Evolutionary conservation across 2,329 filamentous ascomycete genomes (phyloP).

Genomic region (Chalaropsis ovoidea): DNA sequence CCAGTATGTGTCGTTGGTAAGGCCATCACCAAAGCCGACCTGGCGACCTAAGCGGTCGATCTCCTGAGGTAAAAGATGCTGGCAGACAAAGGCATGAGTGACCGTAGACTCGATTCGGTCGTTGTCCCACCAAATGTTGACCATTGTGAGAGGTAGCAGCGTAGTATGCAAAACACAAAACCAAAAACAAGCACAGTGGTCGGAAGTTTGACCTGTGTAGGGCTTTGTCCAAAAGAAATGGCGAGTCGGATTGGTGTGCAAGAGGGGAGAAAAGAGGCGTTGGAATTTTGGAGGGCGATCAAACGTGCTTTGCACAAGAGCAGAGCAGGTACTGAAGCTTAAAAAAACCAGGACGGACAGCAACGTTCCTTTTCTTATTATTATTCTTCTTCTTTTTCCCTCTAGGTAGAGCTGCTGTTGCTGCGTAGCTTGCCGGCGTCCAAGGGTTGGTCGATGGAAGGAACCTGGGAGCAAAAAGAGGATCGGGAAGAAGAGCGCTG

Average conservation of each 20-base stretch:
- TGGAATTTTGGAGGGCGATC: background rate
- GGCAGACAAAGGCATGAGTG: slow-evolving; percentile 55
- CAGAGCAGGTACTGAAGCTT: background rate
- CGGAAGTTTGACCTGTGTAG: background rate
- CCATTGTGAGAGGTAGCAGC: slow-evolving; percentile 23
- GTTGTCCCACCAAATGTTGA: slow-evolving; percentile 58
- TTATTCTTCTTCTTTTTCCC: background rate
- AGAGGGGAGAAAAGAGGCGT: background rate
- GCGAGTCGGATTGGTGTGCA: background rate
- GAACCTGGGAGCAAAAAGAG: slow-evolving; percentile 11
- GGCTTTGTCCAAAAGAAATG: background rate
- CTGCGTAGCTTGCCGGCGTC: background rate
- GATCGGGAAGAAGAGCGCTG: slow-evolving; percentile 10
- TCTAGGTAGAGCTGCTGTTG: background rate
- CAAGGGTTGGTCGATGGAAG: slow-evolving; percentile 2
- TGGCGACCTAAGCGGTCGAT: slow-evolving; percentile 51
- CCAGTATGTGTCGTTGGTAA: slow-evolving; percentile 65
- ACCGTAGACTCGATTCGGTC: slow-evolving; percentile 59
- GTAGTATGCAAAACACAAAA: background rate
- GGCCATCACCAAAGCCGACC: slow-evolving; percentile 54
- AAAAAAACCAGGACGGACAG: background rate
- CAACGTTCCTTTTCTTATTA: background rate
- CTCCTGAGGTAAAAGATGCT: slow-evolving; percentile 54
- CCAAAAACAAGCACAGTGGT: background rate
- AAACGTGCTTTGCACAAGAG: slow-evolving; percentile 6